phyloP scores from a whole-genome alignment of 2,329 filamentous ascomycete species.

The Coniochaeta hoffmannii region DNA sequence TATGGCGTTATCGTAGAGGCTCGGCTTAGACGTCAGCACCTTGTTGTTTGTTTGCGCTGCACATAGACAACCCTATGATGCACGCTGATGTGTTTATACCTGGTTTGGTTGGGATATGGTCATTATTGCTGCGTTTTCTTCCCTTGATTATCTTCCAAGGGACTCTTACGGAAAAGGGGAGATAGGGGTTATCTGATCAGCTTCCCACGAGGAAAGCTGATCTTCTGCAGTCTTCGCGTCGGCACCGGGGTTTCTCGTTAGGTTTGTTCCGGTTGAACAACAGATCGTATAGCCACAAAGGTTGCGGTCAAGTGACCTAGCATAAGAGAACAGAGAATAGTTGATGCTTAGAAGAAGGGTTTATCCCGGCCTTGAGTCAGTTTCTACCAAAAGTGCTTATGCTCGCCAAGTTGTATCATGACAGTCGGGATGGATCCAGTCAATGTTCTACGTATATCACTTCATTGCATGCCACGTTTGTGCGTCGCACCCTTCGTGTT shows the following conservation, averaged over 20 bases:
- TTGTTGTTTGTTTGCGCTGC: constrained; percentile 2
- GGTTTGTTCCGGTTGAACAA: not conserved
- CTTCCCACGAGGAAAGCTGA: not conserved
- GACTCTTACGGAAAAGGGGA: not conserved
- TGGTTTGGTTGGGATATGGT: not conserved
- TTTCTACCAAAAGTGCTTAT: not conserved
- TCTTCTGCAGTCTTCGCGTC: not conserved
- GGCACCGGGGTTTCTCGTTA: not conserved
- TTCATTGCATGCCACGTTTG: no score
- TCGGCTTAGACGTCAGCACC: constrained; percentile 17
- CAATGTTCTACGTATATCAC: no score
- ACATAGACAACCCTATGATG: not conserved
- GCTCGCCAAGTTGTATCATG: no score
- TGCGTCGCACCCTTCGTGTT: no score
- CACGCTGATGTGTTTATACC: constrained; percentile 1
- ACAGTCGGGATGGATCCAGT: no score
- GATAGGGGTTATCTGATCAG: not conserved
- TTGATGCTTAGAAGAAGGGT: not conserved
- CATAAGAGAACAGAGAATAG: not conserved
- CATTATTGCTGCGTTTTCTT: constrained; percentile 1
- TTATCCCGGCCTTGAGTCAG: no score
- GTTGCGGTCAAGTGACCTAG: constrained; percentile 3
- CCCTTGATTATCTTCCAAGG: not conserved
- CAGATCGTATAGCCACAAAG: constrained; percentile 3
- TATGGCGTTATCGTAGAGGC: constrained; percentile 4